Evolutionary conservation across 1,139 yeast genomes (phyloP).

Genomic region (Hemisphaericaspora subhashii): DNA sequence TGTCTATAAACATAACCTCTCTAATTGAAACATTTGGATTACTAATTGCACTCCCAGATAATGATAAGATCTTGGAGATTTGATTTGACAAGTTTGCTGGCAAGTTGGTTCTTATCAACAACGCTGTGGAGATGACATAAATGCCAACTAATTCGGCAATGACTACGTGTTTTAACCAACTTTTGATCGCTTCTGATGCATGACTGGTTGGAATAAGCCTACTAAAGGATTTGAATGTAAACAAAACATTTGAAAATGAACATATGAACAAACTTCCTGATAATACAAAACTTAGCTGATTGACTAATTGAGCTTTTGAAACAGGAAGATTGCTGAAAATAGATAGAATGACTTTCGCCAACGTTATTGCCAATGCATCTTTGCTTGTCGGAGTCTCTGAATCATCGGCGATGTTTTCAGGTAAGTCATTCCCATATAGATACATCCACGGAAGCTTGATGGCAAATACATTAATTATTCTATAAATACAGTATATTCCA

Average conservation of each 20-base stretch:
- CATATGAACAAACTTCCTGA: constrained; percentile 68
- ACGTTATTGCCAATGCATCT: constrained; percentile 67
- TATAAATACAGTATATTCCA: constrained; percentile 64
- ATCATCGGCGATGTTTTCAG: constrained; percentile 11
- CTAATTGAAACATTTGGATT: constrained; percentile 20
- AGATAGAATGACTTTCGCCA: constrained; percentile 49
- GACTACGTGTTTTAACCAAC: constrained; percentile 48
- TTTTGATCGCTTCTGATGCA: constrained; percentile 26
- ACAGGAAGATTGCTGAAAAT: constrained; percentile 28
- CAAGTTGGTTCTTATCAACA: constrained; percentile 71
- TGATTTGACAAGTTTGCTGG: constrained; percentile 59
- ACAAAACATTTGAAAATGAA: constrained; percentile 61
- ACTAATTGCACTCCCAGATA: constrained; percentile 34
- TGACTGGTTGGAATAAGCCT: constrained; percentile 31
- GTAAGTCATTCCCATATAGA: constrained; percentile 8
- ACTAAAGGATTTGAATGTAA: constrained; percentile 48
- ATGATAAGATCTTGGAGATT: constrained; percentile 46
- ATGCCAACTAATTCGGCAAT: constrained; percentile 74
- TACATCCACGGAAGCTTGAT: constrained; percentile 37
- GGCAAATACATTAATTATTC: constrained; percentile 50
- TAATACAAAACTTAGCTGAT: constrained; percentile 61
- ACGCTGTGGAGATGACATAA: constrained; percentile 77
- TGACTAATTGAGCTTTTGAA: constrained; percentile 55
- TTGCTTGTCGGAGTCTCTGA: constrained; percentile 21
- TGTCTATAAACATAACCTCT: constrained; percentile 65